Evolutionary conservation across 805 yeast genomes (phyloP), one percentile per base, ranked within the genome.

Genomic region (Kodamaea hsintzibuensis): DNA sequence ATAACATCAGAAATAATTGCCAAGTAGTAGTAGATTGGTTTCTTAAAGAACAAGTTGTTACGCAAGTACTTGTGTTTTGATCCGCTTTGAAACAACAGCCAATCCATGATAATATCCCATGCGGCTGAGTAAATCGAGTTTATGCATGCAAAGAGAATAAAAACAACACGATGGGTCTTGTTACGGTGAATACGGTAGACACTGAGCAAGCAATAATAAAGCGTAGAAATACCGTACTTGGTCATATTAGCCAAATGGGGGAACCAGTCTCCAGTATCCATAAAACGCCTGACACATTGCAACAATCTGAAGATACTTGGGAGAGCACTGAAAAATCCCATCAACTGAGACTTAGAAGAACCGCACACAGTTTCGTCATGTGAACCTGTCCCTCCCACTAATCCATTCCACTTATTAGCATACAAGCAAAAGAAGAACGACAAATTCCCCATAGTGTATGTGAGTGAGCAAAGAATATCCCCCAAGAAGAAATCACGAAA

Each of bases 41-140:
- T 69, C 53, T 79, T 77, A 62, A 81, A 85, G 43, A 86, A 86
- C 49, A 92, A 74, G 62, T 89, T 86, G 63, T 89, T 85, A 61
- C 98, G 78, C 50, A 92, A 73, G 25, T 86, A 70, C 53, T 70
- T 70, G 66, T 88, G 79, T 55, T 78, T 76, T 2, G 87, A 78
- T 12, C 76, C 80, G 27, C 82, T 74, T 67, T 90, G 97, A 53
- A 88, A 77, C 62, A 95, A 73, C 1, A 98, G 91, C 93, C 97
- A 95, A 74, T 95, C 99, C 96, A 95, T 91, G 42, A 92, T 74
- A 5, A 95, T 73, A 70, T 95, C 99, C 99, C 99, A 95, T 2
- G 84, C 58, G 0, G 88, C 70, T 35, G 92, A 80, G 63, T 81
- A 82, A 0, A 85, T 49, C 0, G 97, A 83, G 68, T 95, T 92